These are phyloP conservation scores for Rubroboletus pulcherrimus DNA, from an alignment of 768 basidiomycete genomes.

Conservation along the genomic window DNA sequence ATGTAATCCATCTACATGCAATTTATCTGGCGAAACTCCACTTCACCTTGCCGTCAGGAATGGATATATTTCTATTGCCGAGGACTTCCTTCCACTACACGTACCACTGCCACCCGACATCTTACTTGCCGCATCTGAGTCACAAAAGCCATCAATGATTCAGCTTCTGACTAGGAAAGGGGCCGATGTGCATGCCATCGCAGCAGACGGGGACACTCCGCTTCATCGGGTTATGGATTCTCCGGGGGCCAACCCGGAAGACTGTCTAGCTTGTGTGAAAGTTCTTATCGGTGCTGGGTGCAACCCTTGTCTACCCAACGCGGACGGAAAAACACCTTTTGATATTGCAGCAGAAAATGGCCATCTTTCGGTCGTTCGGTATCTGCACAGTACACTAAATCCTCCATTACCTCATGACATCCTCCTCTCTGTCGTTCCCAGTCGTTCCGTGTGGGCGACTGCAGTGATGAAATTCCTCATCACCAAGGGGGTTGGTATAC, in stretches of 20 bases:
- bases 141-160: not conserved
- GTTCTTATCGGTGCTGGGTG: not conserved
- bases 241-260: not conserved
- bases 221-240: not conserved
- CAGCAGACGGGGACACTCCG: not conserved
- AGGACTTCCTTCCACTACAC: not conserved
- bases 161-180: not conserved
- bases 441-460: too few relatives aligned
- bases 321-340: not conserved
- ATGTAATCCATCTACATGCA: not conserved
- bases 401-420: not conserved
- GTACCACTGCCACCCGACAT: not conserved
- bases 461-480: not conserved
- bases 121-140: not conserved
- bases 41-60: not conserved
- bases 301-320: not conserved
- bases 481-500: not conserved
- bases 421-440: not conserved
- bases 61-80: too few relatives aligned
- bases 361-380: not conserved
- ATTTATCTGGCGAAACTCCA: not conserved
- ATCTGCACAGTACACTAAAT: not conserved
- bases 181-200: not conserved
- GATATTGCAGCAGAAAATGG: not conserved
- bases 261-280: not conserved